Percentiles rank a stretch among this genome's conserved stretches.
phyloP scores from a whole-genome alignment of 2,329 filamentous ascomycete genomes.

The Davidsoniella neocaledoniae region DNA sequence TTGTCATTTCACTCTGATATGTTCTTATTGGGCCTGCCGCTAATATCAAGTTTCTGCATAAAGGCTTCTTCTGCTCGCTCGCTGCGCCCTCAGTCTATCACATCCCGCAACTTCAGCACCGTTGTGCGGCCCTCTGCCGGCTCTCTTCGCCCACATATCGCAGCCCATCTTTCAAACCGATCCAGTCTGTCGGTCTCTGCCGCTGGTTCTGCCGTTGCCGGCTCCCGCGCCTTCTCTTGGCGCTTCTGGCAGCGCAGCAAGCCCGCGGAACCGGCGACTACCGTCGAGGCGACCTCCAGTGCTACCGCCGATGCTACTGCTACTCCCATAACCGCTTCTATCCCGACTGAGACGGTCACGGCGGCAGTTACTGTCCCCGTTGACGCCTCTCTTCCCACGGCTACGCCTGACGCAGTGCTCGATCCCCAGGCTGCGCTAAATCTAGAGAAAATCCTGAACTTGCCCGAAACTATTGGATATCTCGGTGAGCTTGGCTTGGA shows the following conservation, averaged over 20 bases:
- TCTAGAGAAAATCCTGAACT: slow-evolving; percentile 27
- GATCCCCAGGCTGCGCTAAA: slow-evolving; percentile 14
- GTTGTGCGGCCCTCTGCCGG: slow-evolving; percentile 1
- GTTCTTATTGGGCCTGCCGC: neutral
- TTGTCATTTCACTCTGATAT: neutral
- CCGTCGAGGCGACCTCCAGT: slow-evolving; percentile 13
- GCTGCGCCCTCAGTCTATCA: neutral
- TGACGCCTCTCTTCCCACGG: slow-evolving; percentile 14
- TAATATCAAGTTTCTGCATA: neutral
- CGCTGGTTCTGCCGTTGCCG: slow-evolving; percentile 11
- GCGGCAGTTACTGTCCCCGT: slow-evolving; percentile 11
- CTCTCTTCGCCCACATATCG: slow-evolving; percentile 6
- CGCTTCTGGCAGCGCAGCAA: slow-evolving; percentile 12
- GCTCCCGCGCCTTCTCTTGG: slow-evolving; percentile 12
- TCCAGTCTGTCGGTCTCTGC: neutral
- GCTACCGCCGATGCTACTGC: slow-evolving; percentile 12
- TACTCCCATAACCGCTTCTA: slow-evolving; percentile 4
- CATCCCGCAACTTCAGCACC: slow-evolving; percentile 9
- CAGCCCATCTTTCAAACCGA: neutral
- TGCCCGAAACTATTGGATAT: slow-evolving; percentile 67
- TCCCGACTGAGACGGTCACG: slow-evolving; percentile 11
- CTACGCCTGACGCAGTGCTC: slow-evolving; percentile 13
- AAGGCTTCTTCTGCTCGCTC: slow-evolving; percentile 3
- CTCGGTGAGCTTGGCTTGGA: slow-evolving; percentile 70
- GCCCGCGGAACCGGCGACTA: slow-evolving; percentile 3